A percentile compares a stretch with the other conserved stretches of the same genome.
phyloP scores from a whole-genome alignment of 495 filamentous ascomycete genomes.

The Penicillium soppii region DNA sequence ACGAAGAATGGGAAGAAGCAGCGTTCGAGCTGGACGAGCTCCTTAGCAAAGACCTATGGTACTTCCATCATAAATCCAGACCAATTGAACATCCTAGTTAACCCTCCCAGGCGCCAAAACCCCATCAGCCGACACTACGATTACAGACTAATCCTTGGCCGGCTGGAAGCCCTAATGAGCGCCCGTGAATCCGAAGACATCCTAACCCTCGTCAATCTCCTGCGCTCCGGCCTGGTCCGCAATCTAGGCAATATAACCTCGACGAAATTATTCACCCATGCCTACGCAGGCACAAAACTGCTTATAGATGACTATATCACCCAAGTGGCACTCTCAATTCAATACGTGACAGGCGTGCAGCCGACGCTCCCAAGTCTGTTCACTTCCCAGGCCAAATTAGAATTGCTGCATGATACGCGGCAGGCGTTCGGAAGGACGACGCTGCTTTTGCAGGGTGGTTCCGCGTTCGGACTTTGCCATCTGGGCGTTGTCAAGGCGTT shows the following conservation, averaged over 20 bases:
- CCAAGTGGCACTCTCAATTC: constrained; percentile 74
- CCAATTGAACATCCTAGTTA: background rate
- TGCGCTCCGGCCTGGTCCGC: constrained; percentile 83
- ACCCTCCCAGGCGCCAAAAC: constrained; percentile 66
- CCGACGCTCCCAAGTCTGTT: constrained; percentile 56
- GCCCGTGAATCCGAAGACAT: constrained; percentile 78
- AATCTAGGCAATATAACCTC: constrained; percentile 90
- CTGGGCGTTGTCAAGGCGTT: constrained; percentile 88
- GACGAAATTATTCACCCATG: constrained; percentile 78
- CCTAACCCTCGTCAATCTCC: constrained; percentile 69
- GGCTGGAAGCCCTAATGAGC: constrained; percentile 67
- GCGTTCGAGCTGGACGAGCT: constrained; percentile 78
- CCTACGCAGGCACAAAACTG: constrained; percentile 86
- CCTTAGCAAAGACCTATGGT: constrained; percentile 81
- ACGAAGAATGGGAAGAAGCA: constrained; percentile 81
- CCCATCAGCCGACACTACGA: constrained; percentile 82
- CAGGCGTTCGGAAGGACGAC: constrained; percentile 88
- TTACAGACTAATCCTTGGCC: constrained; percentile 79
- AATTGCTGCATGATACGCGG: constrained; percentile 84
- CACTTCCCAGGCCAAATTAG: constrained; percentile 80
- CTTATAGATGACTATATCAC: constrained; percentile 91
- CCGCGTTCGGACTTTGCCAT: constrained; percentile 90
- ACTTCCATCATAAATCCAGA: constrained; percentile 12
- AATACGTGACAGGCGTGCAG: constrained; percentile 71
- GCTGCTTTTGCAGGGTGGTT: constrained; percentile 84